Conservation (phyloP, 164 flowering plant species). For the Hamamelis virginiana region DNA sequence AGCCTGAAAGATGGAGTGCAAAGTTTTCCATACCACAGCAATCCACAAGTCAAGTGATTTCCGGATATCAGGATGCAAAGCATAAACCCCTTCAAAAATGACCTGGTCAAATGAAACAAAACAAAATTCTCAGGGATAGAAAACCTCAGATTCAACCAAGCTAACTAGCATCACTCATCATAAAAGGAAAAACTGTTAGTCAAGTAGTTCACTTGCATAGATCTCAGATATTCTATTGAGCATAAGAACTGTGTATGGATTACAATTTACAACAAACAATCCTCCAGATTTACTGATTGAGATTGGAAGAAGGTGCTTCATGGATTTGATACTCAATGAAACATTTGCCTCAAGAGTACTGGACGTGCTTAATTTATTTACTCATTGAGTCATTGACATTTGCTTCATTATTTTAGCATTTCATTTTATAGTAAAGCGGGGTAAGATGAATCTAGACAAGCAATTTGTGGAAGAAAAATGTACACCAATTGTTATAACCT, state of each 20-base stretch:
- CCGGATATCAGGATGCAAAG: slow-evolving; percentile 91
- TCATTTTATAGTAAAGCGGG: background rate
- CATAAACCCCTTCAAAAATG: slow-evolving; percentile 97
- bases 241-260: background rate
- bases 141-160: background rate
- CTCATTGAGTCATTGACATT: background rate
- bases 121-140: background rate
- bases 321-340: background rate
- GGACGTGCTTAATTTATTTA: background rate
- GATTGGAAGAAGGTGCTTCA: background rate
- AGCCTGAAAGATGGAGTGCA: slow-evolving; percentile 7
- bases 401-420: background rate
- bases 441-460: background rate
- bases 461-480: slow-evolving; percentile 7
- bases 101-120: slow-evolving; percentile 48
- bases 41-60: slow-evolving; percentile 90
- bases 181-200: background rate
- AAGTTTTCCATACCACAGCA: slow-evolving; percentile 84
- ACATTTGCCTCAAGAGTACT: background rate
- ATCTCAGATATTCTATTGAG: background rate
- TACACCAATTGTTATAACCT: slow-evolving; percentile 11
- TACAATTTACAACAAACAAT: background rate
- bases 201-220: background rate
- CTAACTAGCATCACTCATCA: background rate
- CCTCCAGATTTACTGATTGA: background rate